Base-by-base conservation (phyloP, 768 basidiomycete species). In the Gymnopilus junonius region DNA sequence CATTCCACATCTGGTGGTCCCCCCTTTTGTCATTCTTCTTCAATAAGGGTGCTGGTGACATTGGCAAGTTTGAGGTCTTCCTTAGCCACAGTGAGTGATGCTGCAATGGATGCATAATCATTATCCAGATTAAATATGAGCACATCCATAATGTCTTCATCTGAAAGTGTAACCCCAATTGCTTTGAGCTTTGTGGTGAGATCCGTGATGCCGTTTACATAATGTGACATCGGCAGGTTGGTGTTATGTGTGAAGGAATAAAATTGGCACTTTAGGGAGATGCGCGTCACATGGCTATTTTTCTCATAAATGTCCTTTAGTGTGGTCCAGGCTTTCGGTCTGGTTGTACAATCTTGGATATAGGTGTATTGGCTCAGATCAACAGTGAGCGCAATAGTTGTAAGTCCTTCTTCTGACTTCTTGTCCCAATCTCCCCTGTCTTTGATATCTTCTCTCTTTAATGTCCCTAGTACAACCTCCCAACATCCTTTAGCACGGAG, bases 301-400 rank as follows among this genome's bases (percentile, higher is more conserved):
- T 71, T 68, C 65, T 70, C 67, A 37, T 71, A 71, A 27, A 69
- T 48, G 14, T 55, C 43, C 43, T 59, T 56, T 23, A 70, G 64
- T 51, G 40, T 63, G 32, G 27, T 53, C 66, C 39, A 66, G 35
- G 55, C 55, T 23, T n/a, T n/a, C 8, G 37, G 20, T n/a, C 59
- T 39, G 54, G 48, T 32, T 8, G 57, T 48, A 45, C 56, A 50
- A 50, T 45, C 55, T 10, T 53, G 34, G 56, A 70, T 70, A 35
- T 68, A 66, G 20, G 63, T 65, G 46, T 70, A 70, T 48, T 70
- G 69, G 61, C 55, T 66, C 1, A 65, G 65, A 14, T 67, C 63
- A 42, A 70, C 61, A 15, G 60, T 68, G 31, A 70, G 65, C 15
- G 62, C 67, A 55, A 68, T 70, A n/a, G 62, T 57, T n/a, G 69